Evolutionary conservation across 2,329 filamentous ascomycete species (phyloP).

Genomic region (Fusarium praegraminearum): DNA sequence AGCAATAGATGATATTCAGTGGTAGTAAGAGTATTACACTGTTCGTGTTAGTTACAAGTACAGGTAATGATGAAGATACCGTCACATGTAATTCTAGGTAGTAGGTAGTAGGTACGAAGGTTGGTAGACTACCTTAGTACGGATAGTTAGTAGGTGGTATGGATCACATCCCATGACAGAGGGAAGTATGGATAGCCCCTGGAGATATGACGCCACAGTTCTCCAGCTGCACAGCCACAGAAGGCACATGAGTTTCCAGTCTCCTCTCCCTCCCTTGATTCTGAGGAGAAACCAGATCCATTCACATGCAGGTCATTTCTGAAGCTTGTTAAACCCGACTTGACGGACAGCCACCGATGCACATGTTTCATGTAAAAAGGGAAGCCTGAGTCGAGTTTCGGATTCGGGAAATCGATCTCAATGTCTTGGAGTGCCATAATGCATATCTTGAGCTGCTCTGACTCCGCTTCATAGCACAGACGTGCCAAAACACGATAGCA

Average conservation of each 20-base stretch:
- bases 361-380: conserved; percentile 28
- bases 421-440: neutral
- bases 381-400: neutral
- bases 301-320: conserved; percentile 30
- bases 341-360: conserved; percentile 19
- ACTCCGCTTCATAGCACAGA: neutral
- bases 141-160: neutral
- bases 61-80: conserved; percentile 26
- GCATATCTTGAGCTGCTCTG: neutral
- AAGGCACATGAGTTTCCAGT: conserved; percentile 13
- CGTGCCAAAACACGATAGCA: neutral
- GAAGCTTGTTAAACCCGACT: conserved; percentile 16
- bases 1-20: neutral
- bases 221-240: conserved; percentile 20
- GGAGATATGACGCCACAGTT: conserved; percentile 23
- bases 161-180: conserved; percentile 5
- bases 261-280: conserved; percentile 6
- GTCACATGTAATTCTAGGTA: conserved; percentile 27
- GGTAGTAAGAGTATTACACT: neutral
- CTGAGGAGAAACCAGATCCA: neutral
- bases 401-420: neutral
- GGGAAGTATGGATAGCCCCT: conserved; percentile 9
- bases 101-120: neutral
- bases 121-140: too few species aligned
- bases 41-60: neutral